Conservation (phyloP, 106 monocot genomes). For the Agapanthus africanus region DNA sequence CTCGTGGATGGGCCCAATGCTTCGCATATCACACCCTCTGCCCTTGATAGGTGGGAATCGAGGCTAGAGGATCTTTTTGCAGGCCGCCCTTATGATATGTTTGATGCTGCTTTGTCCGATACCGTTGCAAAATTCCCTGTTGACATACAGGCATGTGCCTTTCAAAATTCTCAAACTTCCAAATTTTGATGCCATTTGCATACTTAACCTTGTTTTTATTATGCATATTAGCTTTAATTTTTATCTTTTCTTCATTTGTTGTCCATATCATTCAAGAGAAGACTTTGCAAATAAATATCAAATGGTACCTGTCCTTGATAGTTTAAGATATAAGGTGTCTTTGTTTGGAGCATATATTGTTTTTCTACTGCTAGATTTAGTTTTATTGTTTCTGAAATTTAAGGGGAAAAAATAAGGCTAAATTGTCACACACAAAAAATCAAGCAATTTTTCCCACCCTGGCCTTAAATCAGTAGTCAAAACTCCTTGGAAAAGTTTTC, state of each 20-base stretch:
- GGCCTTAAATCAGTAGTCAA: too few relatives aligned
- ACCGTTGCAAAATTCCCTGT: slow-evolving; percentile 50
- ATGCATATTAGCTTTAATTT: too few relatives aligned
- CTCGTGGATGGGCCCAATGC: slow-evolving; percentile 43
- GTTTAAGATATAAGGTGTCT: neutral
- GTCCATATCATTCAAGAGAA: slow-evolving; percentile 2
- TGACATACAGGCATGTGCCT: slow-evolving; percentile 52
- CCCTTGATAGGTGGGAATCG: slow-evolving; percentile 28
- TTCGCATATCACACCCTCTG: slow-evolving; percentile 34
- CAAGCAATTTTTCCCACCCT: too few relatives aligned
- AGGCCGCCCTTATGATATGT: slow-evolving; percentile 38
- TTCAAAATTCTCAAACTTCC: too few relatives aligned
- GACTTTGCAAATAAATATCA: neutral
- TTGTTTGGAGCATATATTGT: neutral
- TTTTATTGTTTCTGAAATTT: neutral
- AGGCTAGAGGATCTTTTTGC: slow-evolving; percentile 37
- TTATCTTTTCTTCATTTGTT: too few relatives aligned
- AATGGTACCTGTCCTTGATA: neutral
- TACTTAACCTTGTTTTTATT: too few relatives aligned
- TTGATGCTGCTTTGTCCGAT: slow-evolving; percentile 36
- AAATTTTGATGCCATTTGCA: too few relatives aligned
- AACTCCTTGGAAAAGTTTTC: too few relatives aligned
- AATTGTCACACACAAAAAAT: too few relatives aligned
- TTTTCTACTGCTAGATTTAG: neutral
- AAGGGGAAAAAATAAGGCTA: too few relatives aligned